Evolutionary conservation across 225 moss, liverwort and hornwort genomes (phyloP), one percentile per base, ranked within the genome.

Genomic region (Pseudisothecium myosuroides): DNA sequence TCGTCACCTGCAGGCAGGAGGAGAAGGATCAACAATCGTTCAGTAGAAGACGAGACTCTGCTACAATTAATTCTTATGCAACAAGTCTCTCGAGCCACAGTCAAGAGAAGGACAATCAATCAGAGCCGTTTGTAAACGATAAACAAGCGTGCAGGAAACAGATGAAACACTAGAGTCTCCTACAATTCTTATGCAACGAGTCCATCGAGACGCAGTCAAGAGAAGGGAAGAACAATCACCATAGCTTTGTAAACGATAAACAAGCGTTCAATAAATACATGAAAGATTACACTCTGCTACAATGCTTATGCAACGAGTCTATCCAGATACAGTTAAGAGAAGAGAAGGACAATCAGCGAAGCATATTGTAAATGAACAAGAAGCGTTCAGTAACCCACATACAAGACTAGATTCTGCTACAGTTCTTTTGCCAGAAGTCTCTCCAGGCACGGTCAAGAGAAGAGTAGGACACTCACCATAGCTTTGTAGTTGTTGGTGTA

Each of bases 401-500:
- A 11, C 16, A 36, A 34, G 10, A 15, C 16, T 32, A 69, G 5
- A 26, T 21, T 20, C 31, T 28, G 21, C 12, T 36, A 43, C 4
- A 67, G 11, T 14, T 36, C 17, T 8, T 24, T 3, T 5, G 55
- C 54, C 14, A 55, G 4, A 15, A n/a, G 9, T 64, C 37, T 87
- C 19, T 68, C 67, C 19, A 26, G 49, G 5, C 24, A 59, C 17
- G 5, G 24, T 8, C 16, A 68, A 3, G 47, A 58, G 75, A 39
- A 72, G 56, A 6, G 63, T 31, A 58, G 34, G 27, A 11, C 23
- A 81, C 19, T 77, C 59, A 94, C 92, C 92, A 81, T 60, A 28
- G 97, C 94, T 31, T 54, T 82, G 92, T 96, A 97, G 54, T 90
- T 92, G 87, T 54, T 86, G n/a, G 47, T 16, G 84, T 89, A 93